Conservation (phyloP, 2,329 filamentous ascomycete species). For the Colletotrichum euphorbiae region DNA sequence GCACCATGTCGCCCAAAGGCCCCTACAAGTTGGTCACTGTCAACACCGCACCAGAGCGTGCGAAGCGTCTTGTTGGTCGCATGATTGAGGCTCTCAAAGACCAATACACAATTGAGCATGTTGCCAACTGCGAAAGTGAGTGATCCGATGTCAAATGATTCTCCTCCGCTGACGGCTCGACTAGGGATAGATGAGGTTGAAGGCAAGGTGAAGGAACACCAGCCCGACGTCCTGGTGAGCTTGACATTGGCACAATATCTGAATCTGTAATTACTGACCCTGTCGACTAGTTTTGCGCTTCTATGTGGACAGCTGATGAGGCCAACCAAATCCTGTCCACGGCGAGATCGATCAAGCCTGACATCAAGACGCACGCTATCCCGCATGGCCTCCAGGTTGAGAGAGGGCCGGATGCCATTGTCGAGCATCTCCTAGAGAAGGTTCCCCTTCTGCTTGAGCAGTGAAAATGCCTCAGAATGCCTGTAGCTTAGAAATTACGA, state of each 20-base stretch:
- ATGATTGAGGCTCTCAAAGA: slow-evolving; percentile 72
- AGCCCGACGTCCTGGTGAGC: slow-evolving; percentile 47
- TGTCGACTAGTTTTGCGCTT: slow-evolving; percentile 67
- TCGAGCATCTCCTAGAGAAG: slow-evolving; percentile 61
- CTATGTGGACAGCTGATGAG: slow-evolving; percentile 62
- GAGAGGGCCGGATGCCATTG: slow-evolving; percentile 65
- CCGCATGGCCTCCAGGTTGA: slow-evolving; percentile 66
- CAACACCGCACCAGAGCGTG: slow-evolving; percentile 75
- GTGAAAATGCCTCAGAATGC: background rate
- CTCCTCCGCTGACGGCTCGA: slow-evolving; percentile 9
- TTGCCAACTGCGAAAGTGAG: slow-evolving; percentile 71
- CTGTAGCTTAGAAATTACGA: background rate
- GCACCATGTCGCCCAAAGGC: slow-evolving; percentile 56
- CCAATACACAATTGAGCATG: slow-evolving; percentile 71
- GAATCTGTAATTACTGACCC: background rate
- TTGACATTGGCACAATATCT: background rate
- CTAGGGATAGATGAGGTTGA: slow-evolving; percentile 67
- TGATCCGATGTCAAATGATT: background rate
- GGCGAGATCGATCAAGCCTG: slow-evolving; percentile 56
- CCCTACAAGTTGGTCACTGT: slow-evolving; percentile 75
- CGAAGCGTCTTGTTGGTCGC: slow-evolving; percentile 70
- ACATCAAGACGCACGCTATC: slow-evolving; percentile 63
- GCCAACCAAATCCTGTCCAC: slow-evolving; percentile 56
- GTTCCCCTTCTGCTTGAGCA: slow-evolving; percentile 47
- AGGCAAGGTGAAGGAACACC: slow-evolving; percentile 57